Evolutionary conservation across 2,329 filamentous ascomycete species (phyloP).

Genomic region (Fusarium miscanthi): DNA sequence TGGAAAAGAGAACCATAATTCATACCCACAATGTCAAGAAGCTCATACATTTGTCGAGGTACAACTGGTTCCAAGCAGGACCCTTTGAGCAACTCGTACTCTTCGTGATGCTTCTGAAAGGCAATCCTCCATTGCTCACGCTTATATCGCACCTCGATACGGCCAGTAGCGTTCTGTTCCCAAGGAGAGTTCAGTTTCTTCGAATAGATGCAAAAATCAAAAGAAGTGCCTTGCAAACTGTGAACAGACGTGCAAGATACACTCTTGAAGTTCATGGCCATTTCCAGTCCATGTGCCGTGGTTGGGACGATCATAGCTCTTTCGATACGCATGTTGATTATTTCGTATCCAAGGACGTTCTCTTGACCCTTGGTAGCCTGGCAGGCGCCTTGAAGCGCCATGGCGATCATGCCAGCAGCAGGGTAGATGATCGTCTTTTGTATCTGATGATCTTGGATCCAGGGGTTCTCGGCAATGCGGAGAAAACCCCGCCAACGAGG

Average conservation of each 20-base stretch:
- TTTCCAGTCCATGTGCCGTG: constrained; percentile 60
- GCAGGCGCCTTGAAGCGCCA: constrained; percentile 60
- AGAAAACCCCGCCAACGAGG: constrained; percentile 63
- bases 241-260: neutral
- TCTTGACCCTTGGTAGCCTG: constrained; percentile 50
- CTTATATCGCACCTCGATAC: constrained; percentile 46
- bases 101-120: constrained; percentile 37
- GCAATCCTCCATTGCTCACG: constrained; percentile 26
- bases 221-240: constrained; percentile 14
- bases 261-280: constrained; percentile 58
- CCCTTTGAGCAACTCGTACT: constrained; percentile 40
- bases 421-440: constrained; percentile 63
- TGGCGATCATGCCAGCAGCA: constrained; percentile 61
- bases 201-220: constrained; percentile 60
- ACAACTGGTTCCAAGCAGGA: constrained; percentile 50
- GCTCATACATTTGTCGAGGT: constrained; percentile 62
- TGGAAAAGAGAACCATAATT: constrained; percentile 63
- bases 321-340: constrained; percentile 59
- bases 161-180: constrained; percentile 57
- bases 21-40: constrained; percentile 62
- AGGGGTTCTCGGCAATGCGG: constrained; percentile 61
- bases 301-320: constrained; percentile 64
- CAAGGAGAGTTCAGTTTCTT: constrained; percentile 54
- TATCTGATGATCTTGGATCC: constrained; percentile 64
- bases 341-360: constrained; percentile 53